A percentile compares a stretch with the other conserved stretches of the same genome.
Evolutionary conservation across 176 grass and related monocot genomes (phyloP).

Genomic region (Musa acuminata): DNA sequence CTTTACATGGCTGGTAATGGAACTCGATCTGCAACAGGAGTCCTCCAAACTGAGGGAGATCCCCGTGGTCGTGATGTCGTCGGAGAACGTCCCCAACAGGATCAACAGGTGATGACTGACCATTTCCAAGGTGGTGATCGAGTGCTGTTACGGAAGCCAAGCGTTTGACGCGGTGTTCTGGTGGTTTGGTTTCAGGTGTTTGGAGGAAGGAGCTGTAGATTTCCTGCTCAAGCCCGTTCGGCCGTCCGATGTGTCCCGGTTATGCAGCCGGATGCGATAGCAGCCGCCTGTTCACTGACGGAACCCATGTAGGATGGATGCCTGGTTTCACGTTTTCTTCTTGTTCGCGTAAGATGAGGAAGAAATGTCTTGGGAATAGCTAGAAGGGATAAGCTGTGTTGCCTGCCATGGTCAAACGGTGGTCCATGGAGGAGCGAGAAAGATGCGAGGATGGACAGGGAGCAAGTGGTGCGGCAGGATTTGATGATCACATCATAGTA

Average conservation of each 20-base stretch:
- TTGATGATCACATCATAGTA: neutral
- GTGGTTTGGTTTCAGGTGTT: conserved; percentile 11
- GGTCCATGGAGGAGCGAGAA: neutral
- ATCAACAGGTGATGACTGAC: conserved; percentile 17
- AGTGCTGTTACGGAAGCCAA: neutral
- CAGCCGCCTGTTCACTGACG: neutral
- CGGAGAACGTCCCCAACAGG: conserved; percentile 39
- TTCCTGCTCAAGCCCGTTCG: conserved; percentile 40
- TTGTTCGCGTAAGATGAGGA: too few relatives aligned
- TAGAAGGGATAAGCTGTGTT: neutral
- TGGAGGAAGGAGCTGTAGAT: conserved; percentile 31
- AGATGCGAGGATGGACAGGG: neutral
- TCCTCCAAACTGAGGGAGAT: conserved; percentile 34
- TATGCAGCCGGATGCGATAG: conserved; percentile 21
- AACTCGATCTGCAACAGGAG: conserved; percentile 11
- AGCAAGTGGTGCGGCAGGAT: neutral
- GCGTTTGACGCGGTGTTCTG: neutral
- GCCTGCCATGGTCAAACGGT: neutral
- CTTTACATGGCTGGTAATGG: neutral
- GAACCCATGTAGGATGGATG: neutral
- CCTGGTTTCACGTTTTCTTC: too few relatives aligned
- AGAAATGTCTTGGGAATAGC: neutral
- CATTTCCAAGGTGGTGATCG: neutral
- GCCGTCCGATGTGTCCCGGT: conserved; percentile 24
- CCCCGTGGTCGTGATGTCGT: conserved; percentile 55